Base-by-base conservation (phyloP, 2,329 filamentous ascomycete genomes). In the Paraphoma chrysanthemicola region DNA sequence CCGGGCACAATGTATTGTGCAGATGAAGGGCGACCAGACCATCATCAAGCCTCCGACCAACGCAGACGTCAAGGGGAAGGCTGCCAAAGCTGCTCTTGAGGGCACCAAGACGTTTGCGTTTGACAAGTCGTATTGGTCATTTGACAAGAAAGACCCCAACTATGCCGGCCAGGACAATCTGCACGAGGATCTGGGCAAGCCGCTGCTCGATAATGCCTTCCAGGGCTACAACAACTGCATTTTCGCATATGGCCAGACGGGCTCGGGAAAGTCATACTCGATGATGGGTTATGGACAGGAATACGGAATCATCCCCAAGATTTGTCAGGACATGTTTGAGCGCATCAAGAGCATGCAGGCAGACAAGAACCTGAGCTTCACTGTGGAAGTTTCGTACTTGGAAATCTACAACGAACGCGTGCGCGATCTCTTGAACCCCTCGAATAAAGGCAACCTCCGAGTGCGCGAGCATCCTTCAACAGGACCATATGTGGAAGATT, bases 271-370 rank as follows among this genome's bases (percentile, higher is more conserved):
- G 81, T 97, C 93, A 14, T 99, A 99, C 78, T 97, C 93, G 31
- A 99, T 99, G 94, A 99, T 99, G 95, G 95, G 95, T 47, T 99
- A 98, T 79, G 95, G 95, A 51, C 90, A 94, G 71, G 94, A 99
- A 73, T 86, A 93, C 55, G 95, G 95, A 77, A 95, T 99, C 62
- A 98, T 98, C 60, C 95, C 96, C 44, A 91, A 88, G 71, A 99
- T 99, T 80, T 99, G 95, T 77, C 91, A 95, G 80, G 90, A 97
- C 71, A 98, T 99, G 93, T 99, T 99, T 77, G 87, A 90, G 72
- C 86, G 94, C 62, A 99, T 99, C 72, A 81, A 81, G 28, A 80
- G 81, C 47, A 82, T 94, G 69, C 82, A 86, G 60, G 85, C 90
- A 66, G 92, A 97, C 77, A 88, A 88, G 68, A 89, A 90, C 68